phyloP scores from a whole-genome alignment of 176 grass and related monocot species.

The Eremochloa ophiuroides region DNA sequence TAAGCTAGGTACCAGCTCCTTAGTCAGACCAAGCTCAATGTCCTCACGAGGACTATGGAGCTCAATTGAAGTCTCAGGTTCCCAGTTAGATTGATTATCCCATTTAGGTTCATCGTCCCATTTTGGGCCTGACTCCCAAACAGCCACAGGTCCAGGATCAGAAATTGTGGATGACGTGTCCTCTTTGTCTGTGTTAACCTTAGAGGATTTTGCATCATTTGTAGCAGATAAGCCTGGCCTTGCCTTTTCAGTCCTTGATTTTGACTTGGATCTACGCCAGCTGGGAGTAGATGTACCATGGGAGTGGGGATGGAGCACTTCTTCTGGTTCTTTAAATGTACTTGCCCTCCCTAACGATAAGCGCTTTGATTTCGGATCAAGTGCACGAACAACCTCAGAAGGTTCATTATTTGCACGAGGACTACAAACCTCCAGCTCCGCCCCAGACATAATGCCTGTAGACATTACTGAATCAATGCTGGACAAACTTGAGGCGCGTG shows the following conservation, averaged over 20 bases:
- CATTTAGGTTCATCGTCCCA: constrained; percentile 88
- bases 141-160: constrained; percentile 82
- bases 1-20: constrained; percentile 86
- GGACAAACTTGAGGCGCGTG: constrained; percentile 89
- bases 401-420: constrained; percentile 72
- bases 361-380: constrained; percentile 84
- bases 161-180: constrained; percentile 89
- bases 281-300: constrained; percentile 72
- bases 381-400: constrained; percentile 72
- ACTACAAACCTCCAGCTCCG: constrained; percentile 49
- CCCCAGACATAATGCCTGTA: constrained; percentile 65
- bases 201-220: constrained; percentile 62
- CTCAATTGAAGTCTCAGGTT: constrained; percentile 60
- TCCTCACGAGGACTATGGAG: constrained; percentile 40
- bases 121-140: constrained; percentile 82
- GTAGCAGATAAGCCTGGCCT: constrained; percentile 45
- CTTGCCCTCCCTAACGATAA: constrained; percentile 69
- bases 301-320: constrained; percentile 79
- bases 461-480: constrained; percentile 96
- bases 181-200: constrained; percentile 68
- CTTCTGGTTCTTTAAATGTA: constrained; percentile 83
- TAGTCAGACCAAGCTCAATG: constrained; percentile 61
- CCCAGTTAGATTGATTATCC: constrained; percentile 70
- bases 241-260: constrained; percentile 74
- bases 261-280: constrained; percentile 90